Percentiles rank a stretch among this genome's conserved stretches.
Evolutionary conservation across 106 monocot genomes (phyloP).

Genomic region (Triglochin maritima): DNA sequence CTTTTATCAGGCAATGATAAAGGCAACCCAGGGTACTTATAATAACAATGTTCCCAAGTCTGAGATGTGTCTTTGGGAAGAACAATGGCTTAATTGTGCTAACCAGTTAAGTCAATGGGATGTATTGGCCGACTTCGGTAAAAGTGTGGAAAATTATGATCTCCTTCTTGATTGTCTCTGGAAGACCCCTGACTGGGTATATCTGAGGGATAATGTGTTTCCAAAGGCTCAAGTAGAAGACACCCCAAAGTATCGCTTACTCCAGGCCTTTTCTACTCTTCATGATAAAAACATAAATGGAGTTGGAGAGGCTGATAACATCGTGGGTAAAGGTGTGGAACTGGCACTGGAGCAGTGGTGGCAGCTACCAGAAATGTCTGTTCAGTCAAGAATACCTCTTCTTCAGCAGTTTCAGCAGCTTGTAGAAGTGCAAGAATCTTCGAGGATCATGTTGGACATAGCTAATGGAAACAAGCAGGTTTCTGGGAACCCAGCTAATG

Average conservation of each 20-base stretch:
- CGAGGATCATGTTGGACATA: conserved; percentile 77
- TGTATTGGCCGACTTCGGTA: conserved; percentile 78
- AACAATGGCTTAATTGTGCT: conserved; percentile 91
- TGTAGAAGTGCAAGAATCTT: conserved; percentile 94
- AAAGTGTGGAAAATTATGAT: conserved; percentile 95
- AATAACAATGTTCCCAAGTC: conserved; percentile 91
- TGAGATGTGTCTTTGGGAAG: conserved; percentile 99
- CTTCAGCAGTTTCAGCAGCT: conserved; percentile 96
- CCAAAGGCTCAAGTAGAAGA: conserved; percentile 93
- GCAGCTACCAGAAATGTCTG: conserved; percentile 94
- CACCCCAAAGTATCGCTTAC: conserved; percentile 69
- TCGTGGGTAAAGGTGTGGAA: conserved; percentile 86
- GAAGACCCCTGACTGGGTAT: conserved; percentile 95
- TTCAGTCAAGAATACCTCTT: conserved; percentile 72
- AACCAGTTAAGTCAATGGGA: conserved; percentile 95
- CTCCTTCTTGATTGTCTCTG: conserved; percentile 90
- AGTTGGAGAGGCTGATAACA: conserved; percentile 76
- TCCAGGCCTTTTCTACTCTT: conserved; percentile 72
- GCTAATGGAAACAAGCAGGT: conserved; percentile 82
- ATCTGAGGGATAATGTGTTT: conserved; percentile 81
- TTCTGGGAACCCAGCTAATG: conserved; percentile 61
- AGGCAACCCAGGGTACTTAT: conserved; percentile 98
- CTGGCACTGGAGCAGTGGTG: conserved; percentile 96
- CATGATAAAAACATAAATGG: conserved; percentile 76
- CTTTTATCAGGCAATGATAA: conserved; percentile 98